phyloP scores from a whole-genome alignment of 2,329 filamentous ascomycete species.

The Amesomyces nigricolor region DNA sequence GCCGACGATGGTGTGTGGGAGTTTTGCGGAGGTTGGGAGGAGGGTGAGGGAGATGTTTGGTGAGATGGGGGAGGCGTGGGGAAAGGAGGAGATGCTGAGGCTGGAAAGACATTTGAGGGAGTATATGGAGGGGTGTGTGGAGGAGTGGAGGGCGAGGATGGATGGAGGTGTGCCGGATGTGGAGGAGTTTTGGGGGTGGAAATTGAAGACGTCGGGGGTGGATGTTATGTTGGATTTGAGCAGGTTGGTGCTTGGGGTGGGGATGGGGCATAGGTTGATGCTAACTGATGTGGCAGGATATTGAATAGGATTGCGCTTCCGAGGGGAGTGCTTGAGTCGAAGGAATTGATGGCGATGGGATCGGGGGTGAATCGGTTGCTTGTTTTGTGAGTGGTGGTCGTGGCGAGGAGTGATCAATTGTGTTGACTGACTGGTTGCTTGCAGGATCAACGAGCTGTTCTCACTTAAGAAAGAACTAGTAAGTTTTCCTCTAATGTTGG shows the following conservation, averaged over 20 bases:
- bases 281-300: slow-evolving; percentile 6
- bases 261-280: neutral
- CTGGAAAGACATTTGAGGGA: neutral
- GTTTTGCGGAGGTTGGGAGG: slow-evolving; percentile 14
- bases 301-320: slow-evolving; percentile 12
- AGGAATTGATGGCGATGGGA: slow-evolving; percentile 4
- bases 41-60: slow-evolving; percentile 5
- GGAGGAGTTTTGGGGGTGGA: slow-evolving; percentile 17
- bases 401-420: too few species aligned
- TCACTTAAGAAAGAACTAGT: slow-evolving; percentile 24
- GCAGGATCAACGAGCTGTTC: slow-evolving; percentile 23
- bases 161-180: slow-evolving; percentile 11
- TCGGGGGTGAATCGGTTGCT: slow-evolving; percentile 12
- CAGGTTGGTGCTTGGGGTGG: neutral
- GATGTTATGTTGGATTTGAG: slow-evolving; percentile 14
- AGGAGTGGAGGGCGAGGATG: slow-evolving; percentile 7
- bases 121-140: slow-evolving; percentile 21
- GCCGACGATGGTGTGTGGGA: slow-evolving; percentile 15
- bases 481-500: neutral
- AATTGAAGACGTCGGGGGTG: slow-evolving; percentile 16
- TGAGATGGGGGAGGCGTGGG: slow-evolving; percentile 2
- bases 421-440: neutral
- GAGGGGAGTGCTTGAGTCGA: neutral
- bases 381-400: slow-evolving; percentile 13
- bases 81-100: too few species aligned